Evolutionary conservation across 1,284 basidiomycete species (phyloP).

Genomic region (Sanghuangporus baumii): DNA sequence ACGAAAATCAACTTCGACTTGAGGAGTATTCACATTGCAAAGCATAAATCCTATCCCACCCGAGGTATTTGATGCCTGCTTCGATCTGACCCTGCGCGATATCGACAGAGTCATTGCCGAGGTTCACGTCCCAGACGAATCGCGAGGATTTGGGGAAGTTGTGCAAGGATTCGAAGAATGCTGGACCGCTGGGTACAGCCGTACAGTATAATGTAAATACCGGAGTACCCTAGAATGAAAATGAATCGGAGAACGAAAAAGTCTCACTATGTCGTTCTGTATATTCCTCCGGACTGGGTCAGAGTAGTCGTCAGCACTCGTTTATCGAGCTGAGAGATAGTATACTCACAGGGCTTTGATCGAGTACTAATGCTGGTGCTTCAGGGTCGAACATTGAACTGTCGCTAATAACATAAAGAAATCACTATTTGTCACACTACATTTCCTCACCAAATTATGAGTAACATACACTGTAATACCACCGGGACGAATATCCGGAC

Average conservation of each 20-base stretch:
- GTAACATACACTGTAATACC: constrained; percentile 30
- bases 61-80: constrained; percentile 28
- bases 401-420: constrained; percentile 22
- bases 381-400: constrained; percentile 28
- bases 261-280: constrained; percentile 27
- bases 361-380: constrained; percentile 25
- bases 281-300: constrained; percentile 28
- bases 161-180: constrained; percentile 27
- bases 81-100: constrained; percentile 28
- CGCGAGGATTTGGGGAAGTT: constrained; percentile 29
- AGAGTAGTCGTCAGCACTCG: not conserved
- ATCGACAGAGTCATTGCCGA: constrained; percentile 31
- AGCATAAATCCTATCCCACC: constrained; percentile 28
- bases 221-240: not conserved
- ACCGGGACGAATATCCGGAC: constrained; percentile 30
- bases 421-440: not conserved
- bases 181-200: constrained; percentile 31
- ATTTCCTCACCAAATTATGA: not conserved
- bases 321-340: not conserved
- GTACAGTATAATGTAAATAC: not conserved
- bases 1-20: not conserved
- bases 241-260: not conserved
- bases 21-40: constrained; percentile 25
- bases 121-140: constrained; percentile 30
- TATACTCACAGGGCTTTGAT: constrained; percentile 25